These are phyloP conservation scores for Echeveria elegans DNA, from an alignment of 164 flowering plant species.

Conservation along the genomic window DNA sequence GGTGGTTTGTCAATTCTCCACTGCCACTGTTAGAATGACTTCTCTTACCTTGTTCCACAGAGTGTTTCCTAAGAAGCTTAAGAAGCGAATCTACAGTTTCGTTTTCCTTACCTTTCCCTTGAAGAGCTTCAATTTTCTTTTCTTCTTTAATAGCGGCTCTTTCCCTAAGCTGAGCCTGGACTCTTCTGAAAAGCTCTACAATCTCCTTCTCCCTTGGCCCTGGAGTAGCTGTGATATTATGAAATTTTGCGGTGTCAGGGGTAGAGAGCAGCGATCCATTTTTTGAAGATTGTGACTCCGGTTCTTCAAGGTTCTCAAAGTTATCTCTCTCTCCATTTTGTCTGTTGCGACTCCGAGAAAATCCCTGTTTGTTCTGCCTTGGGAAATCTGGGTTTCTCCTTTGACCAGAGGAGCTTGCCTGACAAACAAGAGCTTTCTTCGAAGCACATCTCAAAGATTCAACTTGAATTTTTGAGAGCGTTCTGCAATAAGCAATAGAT, in stretches of 20 bases:
- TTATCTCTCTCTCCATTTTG: conserved; percentile 48
- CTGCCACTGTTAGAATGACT: conserved; percentile 17
- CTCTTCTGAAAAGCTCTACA: conserved; percentile 75
- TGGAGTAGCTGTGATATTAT: conserved; percentile 60
- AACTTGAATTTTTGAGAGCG: conserved; percentile 21
- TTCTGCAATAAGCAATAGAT: conserved; percentile 18
- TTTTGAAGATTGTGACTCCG: conserved; percentile 50
- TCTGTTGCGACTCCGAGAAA: conserved; percentile 50
- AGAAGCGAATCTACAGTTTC: conserved; percentile 87
- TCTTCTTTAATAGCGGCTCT: conserved; percentile 70
- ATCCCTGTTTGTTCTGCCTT: conserved; percentile 53
- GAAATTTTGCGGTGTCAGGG: conserved; percentile 42
- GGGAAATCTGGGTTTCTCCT: conserved; percentile 74
- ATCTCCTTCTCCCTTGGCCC: conserved; percentile 85
- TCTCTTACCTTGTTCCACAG: conserved; percentile 59
- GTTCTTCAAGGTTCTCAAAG: conserved; percentile 47
- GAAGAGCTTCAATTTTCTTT: conserved; percentile 45
- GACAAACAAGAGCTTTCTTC: conserved; percentile 32
- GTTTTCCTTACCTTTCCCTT: conserved; percentile 51
- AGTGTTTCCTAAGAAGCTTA: conserved; percentile 68
- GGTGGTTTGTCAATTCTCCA: conserved; percentile 30
- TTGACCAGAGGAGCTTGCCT: conserved; percentile 42
- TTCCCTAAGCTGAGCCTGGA: conserved; percentile 80
- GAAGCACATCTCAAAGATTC: conserved; percentile 20
- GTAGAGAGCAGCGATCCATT: conserved; percentile 59